Evolutionary conservation across 2,329 filamentous ascomycete genomes (phyloP), one percentile per base, ranked within the genome.

Genomic region (Fusarium coicis): DNA sequence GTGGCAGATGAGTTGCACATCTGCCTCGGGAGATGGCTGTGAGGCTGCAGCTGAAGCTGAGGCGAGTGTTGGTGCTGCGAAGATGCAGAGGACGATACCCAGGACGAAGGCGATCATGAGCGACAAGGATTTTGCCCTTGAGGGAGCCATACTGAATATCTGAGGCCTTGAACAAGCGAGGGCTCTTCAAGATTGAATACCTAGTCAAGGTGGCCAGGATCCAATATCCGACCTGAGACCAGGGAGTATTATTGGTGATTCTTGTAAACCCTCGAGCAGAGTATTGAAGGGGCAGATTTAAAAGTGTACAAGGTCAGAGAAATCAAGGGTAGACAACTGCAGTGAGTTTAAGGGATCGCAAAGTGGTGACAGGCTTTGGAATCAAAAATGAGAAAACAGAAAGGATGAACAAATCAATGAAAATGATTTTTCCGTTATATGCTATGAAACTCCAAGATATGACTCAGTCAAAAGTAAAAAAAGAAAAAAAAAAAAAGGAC

Each of bases 1-100:
- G 79, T 91, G 89, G 74, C 91, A 93, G 79, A 93, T 92, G 61
- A 92, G 81, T 44, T 91, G 87, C n/a, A 80, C 77, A 39, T 86
- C 82, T 65, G 83, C 80, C 10, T 83, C 78, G 42, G 79, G 78
- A 54, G 83, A 78, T 68, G 47, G 77, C 40, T 68, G 67, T 57
- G 77, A 70, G n/a, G 81, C 72, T 62, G 76, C 66, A 32, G 81
- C 73, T 61, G 77, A 67, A 32, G 81, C 73, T 40, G 83, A 78
- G 37, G 79, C 79, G 21, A 66, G 54, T 36, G 64, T 73, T 18
- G 76, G 77, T 37, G 72, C 68, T 59, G 76, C 63, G 39, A 79
- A 74, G 53, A 74, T 55, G 65, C 77, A 78, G 34, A 81, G 58
- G 14, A 81, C 32, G 47, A 82, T 37, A 37, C 70, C 74, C 39